Evolutionary conservation across 2,329 filamentous ascomycete genomes (phyloP), one percentile per base, ranked within the genome.

Genomic region (Colletotrichum limetticola): DNA sequence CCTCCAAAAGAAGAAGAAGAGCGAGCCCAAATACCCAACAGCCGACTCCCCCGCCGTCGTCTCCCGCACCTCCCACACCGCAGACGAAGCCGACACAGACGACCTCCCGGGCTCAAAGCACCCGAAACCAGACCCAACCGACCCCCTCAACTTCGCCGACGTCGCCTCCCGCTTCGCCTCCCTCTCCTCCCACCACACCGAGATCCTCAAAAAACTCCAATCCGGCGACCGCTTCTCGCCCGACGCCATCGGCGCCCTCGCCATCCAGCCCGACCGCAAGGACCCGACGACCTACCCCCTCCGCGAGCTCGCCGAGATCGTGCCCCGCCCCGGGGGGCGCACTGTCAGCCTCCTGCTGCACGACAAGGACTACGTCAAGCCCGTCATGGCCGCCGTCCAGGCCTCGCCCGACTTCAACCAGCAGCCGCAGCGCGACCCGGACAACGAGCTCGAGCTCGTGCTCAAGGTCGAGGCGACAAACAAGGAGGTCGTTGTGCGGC

Each of bases 401-500:
- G 77, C 80, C 35, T 86, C 83, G 77, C 77, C 79, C n/a, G 84
- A 88, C 76, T 90, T 88, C 81, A 90, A 90, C 83, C 88, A 90
- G 85, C 88, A 90, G 84, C 88, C 89, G 59, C 89, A 91, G 85
- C 83, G 83, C 24, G 85, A 85, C 78, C 83, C 86, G 58, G 89
- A 91, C 79, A 90, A 90, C 80, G 87, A 89, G 80, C 85, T 91
- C 26, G 89, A 91, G 83, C 85, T 91, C 70, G 77, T 87, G 32
- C 83, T 91, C 74, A 85, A 85, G 77, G 81, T 90, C 67, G 88
- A 90, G 83, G 81, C 84, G 35, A 87, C 89, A 82, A 81, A 81
- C 75, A 83, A 81, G 67, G 88, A 89, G 32, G 88, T 87, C 67
- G 78, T 87, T 49, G 78, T 79, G 60, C 79, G 79, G 71, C 79